Conservation (phyloP, 306 rosid genomes). For the Cucurbita argyrosperma region DNA sequence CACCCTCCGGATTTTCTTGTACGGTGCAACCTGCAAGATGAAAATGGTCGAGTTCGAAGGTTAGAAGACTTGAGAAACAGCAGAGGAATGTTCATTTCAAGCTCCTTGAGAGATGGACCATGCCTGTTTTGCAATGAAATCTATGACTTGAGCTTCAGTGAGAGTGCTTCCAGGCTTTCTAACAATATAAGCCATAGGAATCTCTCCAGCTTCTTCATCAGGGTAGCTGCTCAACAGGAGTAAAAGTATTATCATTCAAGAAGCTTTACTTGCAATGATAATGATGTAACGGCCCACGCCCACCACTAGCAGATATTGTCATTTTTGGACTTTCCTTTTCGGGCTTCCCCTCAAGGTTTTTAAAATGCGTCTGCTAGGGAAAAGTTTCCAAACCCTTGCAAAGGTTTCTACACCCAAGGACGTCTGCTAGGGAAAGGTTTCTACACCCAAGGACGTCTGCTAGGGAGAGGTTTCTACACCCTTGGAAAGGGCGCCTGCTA, state of each 20-base stretch:
- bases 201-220: constrained; percentile 71
- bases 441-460: no score
- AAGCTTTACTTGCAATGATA: no score
- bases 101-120: not conserved
- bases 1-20: constrained; percentile 77
- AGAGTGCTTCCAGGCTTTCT: constrained; percentile 62
- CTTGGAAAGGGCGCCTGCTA: no score
- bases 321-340: no score
- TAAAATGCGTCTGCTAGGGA: no score
- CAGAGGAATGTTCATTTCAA: not conserved
- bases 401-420: no score
- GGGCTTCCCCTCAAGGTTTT: no score
- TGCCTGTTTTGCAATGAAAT: constrained; percentile 65
- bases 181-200: constrained; percentile 86
- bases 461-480: no score
- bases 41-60: not conserved
- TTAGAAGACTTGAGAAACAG: not conserved
- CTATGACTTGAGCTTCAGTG: constrained; percentile 38
- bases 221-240: constrained; percentile 46
- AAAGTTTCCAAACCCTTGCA: no score
- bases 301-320: no score
- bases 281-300: no score
- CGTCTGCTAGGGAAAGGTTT: no score
- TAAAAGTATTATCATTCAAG: not conserved
- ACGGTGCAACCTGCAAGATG: constrained; percentile 63